Conservation (phyloP, 2,329 filamentous ascomycete genomes). For the Talaromyces sp. region DNA sequence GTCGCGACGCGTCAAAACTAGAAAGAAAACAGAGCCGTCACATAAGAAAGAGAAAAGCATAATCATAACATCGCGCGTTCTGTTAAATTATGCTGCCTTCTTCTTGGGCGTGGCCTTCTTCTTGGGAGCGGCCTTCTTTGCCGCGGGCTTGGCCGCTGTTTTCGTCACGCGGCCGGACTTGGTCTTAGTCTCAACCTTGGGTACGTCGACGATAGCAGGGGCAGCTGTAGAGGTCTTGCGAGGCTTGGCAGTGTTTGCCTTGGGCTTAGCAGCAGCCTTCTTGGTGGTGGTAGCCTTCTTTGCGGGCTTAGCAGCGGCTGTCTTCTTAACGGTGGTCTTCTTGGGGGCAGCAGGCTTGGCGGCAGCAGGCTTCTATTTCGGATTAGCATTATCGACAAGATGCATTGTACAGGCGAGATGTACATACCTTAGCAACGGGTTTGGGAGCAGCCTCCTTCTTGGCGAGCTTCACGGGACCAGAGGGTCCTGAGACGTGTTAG, state of each 20-base stretch:
- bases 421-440: slow-evolving; percentile 41
- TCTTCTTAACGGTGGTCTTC: slow-evolving; percentile 53
- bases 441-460: slow-evolving; percentile 64
- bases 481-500: slow-evolving; percentile 61
- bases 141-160: slow-evolving; percentile 45
- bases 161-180: slow-evolving; percentile 76
- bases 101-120: slow-evolving; percentile 39
- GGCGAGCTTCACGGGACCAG: slow-evolving; percentile 86
- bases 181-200: slow-evolving; percentile 72
- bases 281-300: slow-evolving; percentile 49
- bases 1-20: slow-evolving; percentile 10
- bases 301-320: slow-evolving; percentile 45
- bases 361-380: slow-evolving; percentile 42
- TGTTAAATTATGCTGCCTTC: slow-evolving; percentile 18
- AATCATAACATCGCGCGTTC: background rate
- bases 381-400: background rate
- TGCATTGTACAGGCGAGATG: background rate
- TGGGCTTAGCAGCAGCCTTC: slow-evolving; percentile 53
- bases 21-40: background rate
- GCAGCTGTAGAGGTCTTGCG: slow-evolving; percentile 54
- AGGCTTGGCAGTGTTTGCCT: slow-evolving; percentile 55
- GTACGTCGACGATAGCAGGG: slow-evolving; percentile 67
- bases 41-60: background rate
- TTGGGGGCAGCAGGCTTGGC: slow-evolving; percentile 46
- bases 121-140: slow-evolving; percentile 45